Evolutionary conservation across 2,329 filamentous ascomycete species (phyloP).

Genomic region (Sclerotinia trifoliorum): DNA sequence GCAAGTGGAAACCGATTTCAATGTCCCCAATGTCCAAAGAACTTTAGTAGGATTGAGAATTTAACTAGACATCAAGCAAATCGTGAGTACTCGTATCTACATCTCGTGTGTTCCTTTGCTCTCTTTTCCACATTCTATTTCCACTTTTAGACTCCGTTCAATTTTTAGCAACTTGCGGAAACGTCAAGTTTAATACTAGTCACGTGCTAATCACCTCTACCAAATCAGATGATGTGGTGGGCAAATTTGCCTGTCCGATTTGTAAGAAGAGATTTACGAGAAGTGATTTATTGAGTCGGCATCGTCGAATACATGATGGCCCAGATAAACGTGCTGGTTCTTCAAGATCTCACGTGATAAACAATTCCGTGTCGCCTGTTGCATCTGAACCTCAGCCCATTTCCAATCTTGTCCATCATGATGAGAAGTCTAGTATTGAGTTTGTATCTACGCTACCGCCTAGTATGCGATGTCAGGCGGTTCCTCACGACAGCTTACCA

Average conservation of each 20-base stretch:
- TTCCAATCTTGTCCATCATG: conserved; percentile 21
- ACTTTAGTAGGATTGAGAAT: conserved; percentile 38
- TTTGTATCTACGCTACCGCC: conserved; percentile 1
- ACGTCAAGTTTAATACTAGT: not conserved
- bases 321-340: conserved; percentile 22
- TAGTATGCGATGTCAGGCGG: not conserved
- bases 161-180: not conserved
- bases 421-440: conserved; percentile 16
- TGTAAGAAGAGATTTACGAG: conserved; percentile 38
- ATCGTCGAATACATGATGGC: conserved; percentile 34
- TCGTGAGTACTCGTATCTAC: conserved; percentile 30
- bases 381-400: conserved; percentile 22
- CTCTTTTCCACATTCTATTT: not conserved
- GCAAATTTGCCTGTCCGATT: conserved; percentile 35
- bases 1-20: conserved; percentile 31
- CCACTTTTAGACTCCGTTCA: not conserved
- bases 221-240: conserved; percentile 35
- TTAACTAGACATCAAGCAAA: conserved; percentile 38
- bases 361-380: conserved; percentile 20
- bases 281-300: conserved; percentile 37
- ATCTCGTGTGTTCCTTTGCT: not conserved
- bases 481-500: conserved; percentile 4
- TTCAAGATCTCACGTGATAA: conserved; percentile 26
- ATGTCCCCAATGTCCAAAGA: conserved; percentile 37
- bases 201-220: conserved; percentile 16